Conservation (phyloP, 1,139 yeast species). For the Kurtzmaniella natalensis region DNA sequence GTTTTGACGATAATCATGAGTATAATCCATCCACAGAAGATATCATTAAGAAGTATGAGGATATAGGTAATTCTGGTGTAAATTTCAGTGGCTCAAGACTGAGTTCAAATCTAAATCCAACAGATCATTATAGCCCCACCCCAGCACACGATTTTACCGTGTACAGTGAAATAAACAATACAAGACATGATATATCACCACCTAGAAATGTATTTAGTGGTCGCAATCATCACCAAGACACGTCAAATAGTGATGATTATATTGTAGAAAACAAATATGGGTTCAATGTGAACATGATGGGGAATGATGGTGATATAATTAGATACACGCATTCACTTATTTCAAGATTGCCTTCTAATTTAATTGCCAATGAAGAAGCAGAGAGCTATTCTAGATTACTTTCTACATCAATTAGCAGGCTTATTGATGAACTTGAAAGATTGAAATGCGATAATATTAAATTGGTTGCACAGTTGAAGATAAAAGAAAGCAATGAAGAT, state of each 20-base stretch:
- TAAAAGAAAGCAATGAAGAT: slow-evolving; percentile 9
- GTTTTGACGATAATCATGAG: not conserved
- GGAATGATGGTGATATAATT: slow-evolving; percentile 8
- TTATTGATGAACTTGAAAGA: slow-evolving; percentile 19
- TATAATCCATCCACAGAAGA: not conserved
- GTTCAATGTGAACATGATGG: slow-evolving; percentile 19
- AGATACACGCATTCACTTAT: slow-evolving; percentile 28
- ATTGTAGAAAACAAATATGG: slow-evolving; percentile 11
- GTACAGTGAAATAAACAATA: not conserved
- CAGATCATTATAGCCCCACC: not conserved
- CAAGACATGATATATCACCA: too few species aligned
- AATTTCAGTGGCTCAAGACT: too few species aligned
- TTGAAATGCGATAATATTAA: slow-evolving; percentile 13
- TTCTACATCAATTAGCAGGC: slow-evolving; percentile 20
- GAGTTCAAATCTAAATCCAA: too few species aligned
- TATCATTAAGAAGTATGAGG: not conserved
- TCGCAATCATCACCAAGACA: too few species aligned
- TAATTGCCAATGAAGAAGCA: slow-evolving; percentile 21
- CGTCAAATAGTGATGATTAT: not conserved
- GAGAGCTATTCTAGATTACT: slow-evolving; percentile 21
- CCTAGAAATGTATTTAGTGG: too few species aligned
- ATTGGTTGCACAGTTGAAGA: slow-evolving; percentile 2
- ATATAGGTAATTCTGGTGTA: not conserved
- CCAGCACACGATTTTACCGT: not conserved
- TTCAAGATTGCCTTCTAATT: slow-evolving; percentile 19